These are phyloP conservation scores for Allium fistulosum DNA, from an alignment of 106 monocot species.

Conservation along the genomic window DNA sequence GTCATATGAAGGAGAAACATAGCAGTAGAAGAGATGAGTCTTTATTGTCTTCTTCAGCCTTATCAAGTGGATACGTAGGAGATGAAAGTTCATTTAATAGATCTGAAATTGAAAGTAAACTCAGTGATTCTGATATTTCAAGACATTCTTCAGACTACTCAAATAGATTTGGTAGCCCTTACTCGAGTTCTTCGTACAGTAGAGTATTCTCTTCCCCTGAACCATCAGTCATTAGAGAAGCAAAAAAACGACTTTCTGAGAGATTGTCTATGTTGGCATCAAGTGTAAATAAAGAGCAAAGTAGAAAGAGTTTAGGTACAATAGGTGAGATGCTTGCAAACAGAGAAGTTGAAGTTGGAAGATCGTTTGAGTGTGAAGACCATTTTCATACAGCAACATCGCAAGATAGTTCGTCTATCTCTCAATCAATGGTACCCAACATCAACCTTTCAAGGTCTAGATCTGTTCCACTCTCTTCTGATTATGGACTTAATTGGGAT, in stretches of 20 bases:
- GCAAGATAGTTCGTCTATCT: constrained; percentile 14
- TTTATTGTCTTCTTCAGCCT: constrained; percentile 46
- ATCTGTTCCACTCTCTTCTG: constrained; percentile 52
- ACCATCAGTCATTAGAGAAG: constrained; percentile 76
- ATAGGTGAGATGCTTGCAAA: constrained; percentile 51
- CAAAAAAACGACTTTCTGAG: constrained; percentile 83
- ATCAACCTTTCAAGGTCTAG: constrained; percentile 47
- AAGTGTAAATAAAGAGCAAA: constrained; percentile 29
- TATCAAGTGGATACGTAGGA: constrained; percentile 61
- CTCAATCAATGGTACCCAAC: constrained; percentile 10
- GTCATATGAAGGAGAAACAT: constrained; percentile 36
- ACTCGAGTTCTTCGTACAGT: constrained; percentile 42
- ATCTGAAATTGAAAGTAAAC: constrained; percentile 39
- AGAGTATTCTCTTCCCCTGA: constrained; percentile 48
- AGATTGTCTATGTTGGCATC: constrained; percentile 53
- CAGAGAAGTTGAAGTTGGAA: constrained; percentile 15
- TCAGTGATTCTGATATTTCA: constrained; percentile 50
- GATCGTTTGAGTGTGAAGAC: constrained; percentile 32
- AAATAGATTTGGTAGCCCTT: constrained; percentile 42
- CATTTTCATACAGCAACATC: constrained; percentile 13
- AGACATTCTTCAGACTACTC: constrained; percentile 46
- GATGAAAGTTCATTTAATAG: constrained; percentile 61
- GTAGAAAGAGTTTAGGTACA: constrained; percentile 34
- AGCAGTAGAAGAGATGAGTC: constrained; percentile 44
- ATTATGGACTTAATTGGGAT: constrained; percentile 4